Conservation (phyloP, 1,139 yeast genomes). For the Kodamaea alishanica region DNA sequence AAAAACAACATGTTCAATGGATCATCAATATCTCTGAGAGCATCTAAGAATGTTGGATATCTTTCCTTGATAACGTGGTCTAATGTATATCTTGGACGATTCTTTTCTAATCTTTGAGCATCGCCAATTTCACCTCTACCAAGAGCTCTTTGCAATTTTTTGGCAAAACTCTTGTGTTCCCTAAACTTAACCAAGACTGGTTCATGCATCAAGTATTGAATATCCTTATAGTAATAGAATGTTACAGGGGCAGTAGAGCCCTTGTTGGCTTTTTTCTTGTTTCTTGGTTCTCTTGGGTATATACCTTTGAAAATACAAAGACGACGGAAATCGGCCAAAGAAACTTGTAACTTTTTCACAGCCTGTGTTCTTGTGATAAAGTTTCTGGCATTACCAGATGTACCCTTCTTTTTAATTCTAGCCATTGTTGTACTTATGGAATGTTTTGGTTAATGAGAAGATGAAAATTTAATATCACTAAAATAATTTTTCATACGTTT, state of each 20-base stretch:
- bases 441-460: not conserved
- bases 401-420: conserved; percentile 72
- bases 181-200: conserved; percentile 90
- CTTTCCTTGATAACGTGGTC: conserved; percentile 92
- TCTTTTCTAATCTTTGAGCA: conserved; percentile 80
- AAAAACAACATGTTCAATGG: conserved; percentile 92
- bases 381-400: conserved; percentile 87
- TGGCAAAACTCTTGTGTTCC: conserved; percentile 92
- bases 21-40: conserved; percentile 90
- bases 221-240: conserved; percentile 90
- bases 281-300: conserved; percentile 94
- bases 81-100: conserved; percentile 79
- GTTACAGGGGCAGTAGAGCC: conserved; percentile 91
- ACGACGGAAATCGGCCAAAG: conserved; percentile 97
- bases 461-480: not conserved
- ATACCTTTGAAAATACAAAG: conserved; percentile 96
- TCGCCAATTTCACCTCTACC: conserved; percentile 89
- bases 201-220: conserved; percentile 91
- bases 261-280: conserved; percentile 94
- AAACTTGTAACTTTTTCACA: conserved; percentile 83
- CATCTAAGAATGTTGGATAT: conserved; percentile 91
- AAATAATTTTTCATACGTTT: no score
- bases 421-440: conserved; percentile 11
- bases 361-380: conserved; percentile 96
- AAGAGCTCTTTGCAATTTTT: conserved; percentile 82